A percentile compares a stretch with the other conserved stretches of the same genome.
phyloP scores from a whole-genome alignment of 2,329 filamentous ascomycete genomes.

The Waltergamsia citrina region DNA sequence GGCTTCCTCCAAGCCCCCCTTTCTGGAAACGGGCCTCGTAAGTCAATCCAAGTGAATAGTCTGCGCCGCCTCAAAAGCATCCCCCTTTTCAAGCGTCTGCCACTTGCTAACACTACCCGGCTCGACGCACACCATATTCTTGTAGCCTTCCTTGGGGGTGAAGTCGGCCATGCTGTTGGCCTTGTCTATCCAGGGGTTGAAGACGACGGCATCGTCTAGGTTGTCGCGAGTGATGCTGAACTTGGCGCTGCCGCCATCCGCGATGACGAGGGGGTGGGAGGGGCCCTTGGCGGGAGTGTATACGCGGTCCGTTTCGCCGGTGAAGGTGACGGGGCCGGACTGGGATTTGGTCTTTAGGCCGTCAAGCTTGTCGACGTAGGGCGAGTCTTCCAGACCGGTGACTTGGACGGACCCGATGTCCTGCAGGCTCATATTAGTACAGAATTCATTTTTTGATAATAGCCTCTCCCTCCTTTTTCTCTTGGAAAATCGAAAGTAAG shows the following conservation, averaged over 20 bases:
- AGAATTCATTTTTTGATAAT: background rate
- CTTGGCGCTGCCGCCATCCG: conserved; percentile 51
- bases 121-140: conserved; percentile 91
- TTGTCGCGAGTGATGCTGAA: conserved; percentile 77
- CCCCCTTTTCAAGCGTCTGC: conserved; percentile 76
- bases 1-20: background rate
- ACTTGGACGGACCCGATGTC: conserved; percentile 69
- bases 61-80: conserved; percentile 54
- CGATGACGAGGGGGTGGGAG: conserved; percentile 46
- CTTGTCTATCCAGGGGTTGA: conserved; percentile 94
- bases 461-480: background rate
- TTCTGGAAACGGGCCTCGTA: background rate
- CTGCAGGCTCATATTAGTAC: conserved; percentile 39
- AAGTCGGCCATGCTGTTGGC: conserved; percentile 78
- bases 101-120: conserved; percentile 75
- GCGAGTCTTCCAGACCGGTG: conserved; percentile 64
- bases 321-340: conserved; percentile 56
- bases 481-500: background rate
- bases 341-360: conserved; percentile 55
- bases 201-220: conserved; percentile 81
- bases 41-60: conserved; percentile 33
- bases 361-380: conserved; percentile 80
- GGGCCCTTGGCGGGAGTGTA: conserved; percentile 65
- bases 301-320: conserved; percentile 76
- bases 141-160: conserved; percentile 78